These are phyloP conservation scores for Dovyalis caffra DNA, from an alignment of 345 rosid genomes.

Conservation along the genomic window DNA sequence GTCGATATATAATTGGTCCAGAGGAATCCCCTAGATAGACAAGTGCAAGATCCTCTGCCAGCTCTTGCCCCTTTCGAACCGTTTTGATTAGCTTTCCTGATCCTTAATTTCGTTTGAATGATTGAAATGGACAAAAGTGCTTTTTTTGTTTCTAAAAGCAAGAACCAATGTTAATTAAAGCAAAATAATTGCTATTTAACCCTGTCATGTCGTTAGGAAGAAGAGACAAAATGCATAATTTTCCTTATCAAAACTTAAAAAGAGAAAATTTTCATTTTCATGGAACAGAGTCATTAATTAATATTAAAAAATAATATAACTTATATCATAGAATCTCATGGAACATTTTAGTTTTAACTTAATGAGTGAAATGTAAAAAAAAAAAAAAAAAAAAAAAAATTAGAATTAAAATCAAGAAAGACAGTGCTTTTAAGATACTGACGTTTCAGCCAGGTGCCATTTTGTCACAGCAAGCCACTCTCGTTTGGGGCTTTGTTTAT, in stretches of 20 bases:
- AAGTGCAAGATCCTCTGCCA: neutral
- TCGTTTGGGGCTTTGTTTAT: constrained; percentile 8
- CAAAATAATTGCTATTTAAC: neutral
- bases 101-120: too few species aligned
- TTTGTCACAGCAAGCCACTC: constrained; percentile 7
- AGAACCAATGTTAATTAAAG: neutral
- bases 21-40: neutral
- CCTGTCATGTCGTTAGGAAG: neutral
- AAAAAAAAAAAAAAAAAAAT: too few species aligned
- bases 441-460: neutral
- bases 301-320: too few species aligned
- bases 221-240: neutral
- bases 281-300: neutral
- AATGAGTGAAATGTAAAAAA: too few species aligned
- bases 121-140: too few species aligned
- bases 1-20: neutral
- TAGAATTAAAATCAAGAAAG: neutral
- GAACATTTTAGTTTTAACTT: too few species aligned
- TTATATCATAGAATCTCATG: too few species aligned
- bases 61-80: neutral
- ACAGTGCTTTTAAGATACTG: neutral
- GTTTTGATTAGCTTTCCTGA: too few species aligned
- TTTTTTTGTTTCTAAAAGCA: too few species aligned
- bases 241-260: neutral
- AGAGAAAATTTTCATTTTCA: constrained; percentile 12